Conservation (phyloP, 805 yeast species). For the Spathaspora sp. region DNA sequence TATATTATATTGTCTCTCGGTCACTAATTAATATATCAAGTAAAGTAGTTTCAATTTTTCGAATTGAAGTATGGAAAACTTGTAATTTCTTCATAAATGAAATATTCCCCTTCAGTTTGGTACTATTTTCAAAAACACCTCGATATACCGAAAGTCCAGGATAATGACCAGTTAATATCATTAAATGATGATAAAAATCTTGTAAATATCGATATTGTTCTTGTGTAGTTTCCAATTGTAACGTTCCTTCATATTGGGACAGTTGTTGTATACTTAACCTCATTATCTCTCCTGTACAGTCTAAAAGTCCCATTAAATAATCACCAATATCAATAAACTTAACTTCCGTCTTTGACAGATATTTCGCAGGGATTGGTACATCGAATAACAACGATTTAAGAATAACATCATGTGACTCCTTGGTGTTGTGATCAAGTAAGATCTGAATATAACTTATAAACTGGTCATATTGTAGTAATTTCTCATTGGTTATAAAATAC, state of each 20-base stretch:
- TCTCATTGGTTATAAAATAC: constrained; percentile 11
- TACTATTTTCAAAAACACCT: constrained; percentile 14
- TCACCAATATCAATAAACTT: constrained; percentile 17
- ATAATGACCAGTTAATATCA: constrained; percentile 10
- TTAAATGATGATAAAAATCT: constrained; percentile 9
- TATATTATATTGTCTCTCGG: constrained; percentile 9
- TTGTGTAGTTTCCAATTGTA: constrained; percentile 9
- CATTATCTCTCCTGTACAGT: constrained; percentile 42
- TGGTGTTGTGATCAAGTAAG: background rate
- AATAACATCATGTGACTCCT: background rate
- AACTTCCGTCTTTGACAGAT: background rate
- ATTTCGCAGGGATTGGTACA: background rate
- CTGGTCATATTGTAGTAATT: constrained; percentile 11
- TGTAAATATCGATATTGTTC: constrained; percentile 15
- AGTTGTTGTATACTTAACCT: constrained; percentile 30
- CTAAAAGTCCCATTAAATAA: constrained; percentile 38
- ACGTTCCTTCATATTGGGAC: constrained; percentile 10
- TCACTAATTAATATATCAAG: constrained; percentile 19
- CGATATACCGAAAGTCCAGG: constrained; percentile 15
- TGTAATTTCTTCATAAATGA: constrained; percentile 18
- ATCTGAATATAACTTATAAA: constrained; percentile 5
- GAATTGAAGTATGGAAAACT: constrained; percentile 19
- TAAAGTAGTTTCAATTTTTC: constrained; percentile 19
- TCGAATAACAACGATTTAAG: background rate
- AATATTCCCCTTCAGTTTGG: constrained; percentile 9